A percentile compares a stretch with the other conserved stretches of the same genome.
phyloP scores from a whole-genome alignment of 2,329 filamentous ascomycete genomes.

The Aspergillus pseudotamarii region DNA sequence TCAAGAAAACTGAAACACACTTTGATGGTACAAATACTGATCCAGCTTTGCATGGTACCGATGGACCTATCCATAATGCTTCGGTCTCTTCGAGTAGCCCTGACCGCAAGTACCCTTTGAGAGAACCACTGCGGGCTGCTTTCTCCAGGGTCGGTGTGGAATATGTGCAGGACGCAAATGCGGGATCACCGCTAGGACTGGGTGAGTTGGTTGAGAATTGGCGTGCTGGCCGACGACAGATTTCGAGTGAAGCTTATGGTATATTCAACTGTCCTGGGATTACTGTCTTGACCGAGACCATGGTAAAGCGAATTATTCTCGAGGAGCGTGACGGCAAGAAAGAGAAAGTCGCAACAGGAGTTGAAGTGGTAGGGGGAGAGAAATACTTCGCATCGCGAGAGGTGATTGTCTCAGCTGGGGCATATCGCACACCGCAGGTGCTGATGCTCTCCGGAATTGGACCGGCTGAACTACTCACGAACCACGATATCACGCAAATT shows the following conservation, averaged over 20 bases:
- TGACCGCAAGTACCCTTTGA: constrained; percentile 43
- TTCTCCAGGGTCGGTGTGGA: constrained; percentile 42
- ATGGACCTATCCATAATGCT: constrained; percentile 30
- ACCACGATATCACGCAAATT: constrained; percentile 35
- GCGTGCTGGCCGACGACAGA: constrained; percentile 28
- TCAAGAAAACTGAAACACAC: constrained; percentile 43
- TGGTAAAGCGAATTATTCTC: constrained; percentile 17
- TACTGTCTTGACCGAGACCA: constrained; percentile 25
- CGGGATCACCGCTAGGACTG: constrained; percentile 32
- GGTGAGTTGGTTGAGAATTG: constrained; percentile 35
- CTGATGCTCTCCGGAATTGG: constrained; percentile 42
- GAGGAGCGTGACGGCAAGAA: constrained; percentile 13
- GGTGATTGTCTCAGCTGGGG: constrained; percentile 36
- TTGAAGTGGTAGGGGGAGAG: constrained; percentile 28
- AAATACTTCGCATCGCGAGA: constrained; percentile 30
- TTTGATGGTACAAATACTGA: constrained; percentile 24
- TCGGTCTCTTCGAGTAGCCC: constrained; percentile 21
- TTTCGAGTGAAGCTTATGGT: constrained; percentile 29
- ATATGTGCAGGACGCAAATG: constrained; percentile 28
- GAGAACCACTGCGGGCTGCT: constrained; percentile 36
- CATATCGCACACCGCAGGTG: constrained; percentile 36
- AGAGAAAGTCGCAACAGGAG: constrained; percentile 24
- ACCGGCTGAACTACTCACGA: constrained; percentile 29
- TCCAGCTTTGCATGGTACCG: constrained; percentile 28
- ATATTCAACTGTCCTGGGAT: constrained; percentile 15